Percentiles rank a stretch among this genome's conserved stretches.
These are phyloP conservation scores for Tetradesmus lagerheimii DNA, from an alignment of 139 green algal species.

Conservation along the genomic window DNA sequence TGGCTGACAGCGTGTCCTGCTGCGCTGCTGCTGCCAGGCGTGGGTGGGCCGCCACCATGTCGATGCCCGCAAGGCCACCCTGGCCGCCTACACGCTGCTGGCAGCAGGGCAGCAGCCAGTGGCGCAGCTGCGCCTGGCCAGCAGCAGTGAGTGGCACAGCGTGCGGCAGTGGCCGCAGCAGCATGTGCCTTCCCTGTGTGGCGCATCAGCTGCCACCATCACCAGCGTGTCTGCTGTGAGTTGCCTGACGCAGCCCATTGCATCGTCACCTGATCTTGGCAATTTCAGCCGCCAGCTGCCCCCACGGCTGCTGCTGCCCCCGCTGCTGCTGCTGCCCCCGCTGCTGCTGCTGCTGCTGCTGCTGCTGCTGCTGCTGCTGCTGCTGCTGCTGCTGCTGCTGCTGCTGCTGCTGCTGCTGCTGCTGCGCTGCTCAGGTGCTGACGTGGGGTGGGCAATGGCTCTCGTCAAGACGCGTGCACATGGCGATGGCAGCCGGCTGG, in stretches of 20 bases:
- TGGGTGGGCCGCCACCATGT: not conserved
- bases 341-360: too few species aligned
- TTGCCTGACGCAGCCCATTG: too few species aligned
- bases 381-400: too few species aligned
- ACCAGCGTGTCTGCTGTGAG: too few species aligned
- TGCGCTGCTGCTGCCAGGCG: not conserved
- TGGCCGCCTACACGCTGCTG: not conserved
- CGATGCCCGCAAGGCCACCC: not conserved
- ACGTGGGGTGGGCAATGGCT: conserved; percentile 12
- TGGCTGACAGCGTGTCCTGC: not conserved
- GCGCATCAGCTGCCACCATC: too few species aligned
- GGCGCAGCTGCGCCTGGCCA: conserved; percentile 11
- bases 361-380: too few species aligned
- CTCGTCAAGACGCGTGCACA: conserved; percentile 6
- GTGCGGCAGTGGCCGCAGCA: not conserved
- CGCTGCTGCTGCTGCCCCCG: not conserved
- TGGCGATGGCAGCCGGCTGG: not conserved
- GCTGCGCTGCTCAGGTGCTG: conserved; percentile 2
- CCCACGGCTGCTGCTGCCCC: not conserved
- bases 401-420: not conserved
- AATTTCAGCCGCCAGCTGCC: not conserved
- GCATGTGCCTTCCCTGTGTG: too few species aligned
- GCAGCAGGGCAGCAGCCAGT: not conserved
- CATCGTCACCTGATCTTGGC: not conserved
- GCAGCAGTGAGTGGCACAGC: not conserved